Conservation (phyloP, 495 filamentous ascomycete genomes). For the Lasiosphaeria miniovina region DNA sequence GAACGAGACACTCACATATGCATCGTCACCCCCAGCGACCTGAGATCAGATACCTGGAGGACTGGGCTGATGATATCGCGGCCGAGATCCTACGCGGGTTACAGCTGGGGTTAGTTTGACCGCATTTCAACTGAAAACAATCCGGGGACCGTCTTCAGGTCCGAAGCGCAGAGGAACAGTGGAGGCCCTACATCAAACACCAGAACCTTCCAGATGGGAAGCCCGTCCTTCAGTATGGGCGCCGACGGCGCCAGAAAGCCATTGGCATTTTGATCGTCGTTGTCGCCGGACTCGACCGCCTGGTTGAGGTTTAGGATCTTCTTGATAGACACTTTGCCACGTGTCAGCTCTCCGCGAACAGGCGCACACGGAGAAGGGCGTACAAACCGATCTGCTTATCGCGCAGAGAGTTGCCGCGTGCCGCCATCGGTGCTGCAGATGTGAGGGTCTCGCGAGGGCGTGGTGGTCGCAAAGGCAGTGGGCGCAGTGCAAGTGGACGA, state of each 20-base stretch:
- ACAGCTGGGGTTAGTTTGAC: conserved; percentile 5
- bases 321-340: conserved; percentile 74
- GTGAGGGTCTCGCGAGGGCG: not conserved
- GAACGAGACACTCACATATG: conserved; percentile 58
- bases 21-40: conserved; percentile 93
- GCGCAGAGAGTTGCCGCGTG: conserved; percentile 72
- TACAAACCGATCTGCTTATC: conserved; percentile 89
- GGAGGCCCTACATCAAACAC: conserved; percentile 29
- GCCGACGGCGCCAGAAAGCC: conserved; percentile 66
- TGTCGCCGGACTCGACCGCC: conserved; percentile 51
- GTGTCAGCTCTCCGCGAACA: conserved; percentile 18
- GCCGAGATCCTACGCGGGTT: conserved; percentile 48
- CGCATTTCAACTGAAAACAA: not conserved
- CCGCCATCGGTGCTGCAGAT: conserved; percentile 32
- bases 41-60: conserved; percentile 84
- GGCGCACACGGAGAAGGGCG: not conserved
- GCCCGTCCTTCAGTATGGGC: conserved; percentile 85
- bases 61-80: conserved; percentile 86
- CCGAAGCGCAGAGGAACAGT: too few relatives aligned
- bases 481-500: not conserved
- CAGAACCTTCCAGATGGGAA: conserved; percentile 59
- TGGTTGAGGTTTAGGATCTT: conserved; percentile 96
- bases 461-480: conserved; percentile 4
- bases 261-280: conserved; percentile 56
- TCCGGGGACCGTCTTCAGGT: too few relatives aligned